phyloP scores from a whole-genome alignment of 257 asterid genomes.

The Ehretia macrophylla region DNA sequence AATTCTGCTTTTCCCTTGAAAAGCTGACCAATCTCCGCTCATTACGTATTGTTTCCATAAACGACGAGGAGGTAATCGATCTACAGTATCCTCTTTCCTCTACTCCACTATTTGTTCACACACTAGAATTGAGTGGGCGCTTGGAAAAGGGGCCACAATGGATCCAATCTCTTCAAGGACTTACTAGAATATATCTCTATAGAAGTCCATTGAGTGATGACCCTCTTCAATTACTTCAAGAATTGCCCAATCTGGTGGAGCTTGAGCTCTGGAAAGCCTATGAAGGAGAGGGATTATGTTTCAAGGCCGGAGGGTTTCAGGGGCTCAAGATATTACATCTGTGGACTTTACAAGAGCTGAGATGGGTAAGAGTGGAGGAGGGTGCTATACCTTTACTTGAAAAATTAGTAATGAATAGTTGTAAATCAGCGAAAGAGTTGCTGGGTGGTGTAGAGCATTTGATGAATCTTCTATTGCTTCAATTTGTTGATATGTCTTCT shows the following conservation, averaged over 20 bases:
- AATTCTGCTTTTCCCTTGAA: too few species aligned
- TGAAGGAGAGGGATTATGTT: conserved; percentile 10
- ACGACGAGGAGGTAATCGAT: too few species aligned
- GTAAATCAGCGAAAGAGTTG: conserved; percentile 8
- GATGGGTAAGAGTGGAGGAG: too few species aligned
- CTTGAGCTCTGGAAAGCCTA: background rate
- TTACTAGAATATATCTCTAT: background rate
- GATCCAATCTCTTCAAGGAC: conserved; percentile 11
- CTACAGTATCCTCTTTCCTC: background rate
- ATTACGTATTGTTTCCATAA: too few species aligned
- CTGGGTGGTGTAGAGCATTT: conserved; percentile 12
- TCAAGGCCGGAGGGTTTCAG: too few species aligned
- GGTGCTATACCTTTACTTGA: conserved; percentile 12
- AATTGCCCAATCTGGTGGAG: conserved; percentile 10
- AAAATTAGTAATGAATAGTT: background rate
- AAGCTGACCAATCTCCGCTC: too few species aligned
- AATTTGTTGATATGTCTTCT: conserved; percentile 3
- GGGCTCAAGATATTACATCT: too few species aligned
- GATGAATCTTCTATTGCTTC: background rate
- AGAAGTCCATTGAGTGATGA: conserved; percentile 6
- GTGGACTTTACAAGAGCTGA: too few species aligned
- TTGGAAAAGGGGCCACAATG: conserved; percentile 4
- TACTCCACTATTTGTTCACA: background rate
- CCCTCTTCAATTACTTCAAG: too few species aligned
- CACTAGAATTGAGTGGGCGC: background rate